A percentile compares a stretch with the other conserved stretches of the same genome.
phyloP scores from a whole-genome alignment of 768 basidiomycete species.

The Dioszegia crocea region DNA sequence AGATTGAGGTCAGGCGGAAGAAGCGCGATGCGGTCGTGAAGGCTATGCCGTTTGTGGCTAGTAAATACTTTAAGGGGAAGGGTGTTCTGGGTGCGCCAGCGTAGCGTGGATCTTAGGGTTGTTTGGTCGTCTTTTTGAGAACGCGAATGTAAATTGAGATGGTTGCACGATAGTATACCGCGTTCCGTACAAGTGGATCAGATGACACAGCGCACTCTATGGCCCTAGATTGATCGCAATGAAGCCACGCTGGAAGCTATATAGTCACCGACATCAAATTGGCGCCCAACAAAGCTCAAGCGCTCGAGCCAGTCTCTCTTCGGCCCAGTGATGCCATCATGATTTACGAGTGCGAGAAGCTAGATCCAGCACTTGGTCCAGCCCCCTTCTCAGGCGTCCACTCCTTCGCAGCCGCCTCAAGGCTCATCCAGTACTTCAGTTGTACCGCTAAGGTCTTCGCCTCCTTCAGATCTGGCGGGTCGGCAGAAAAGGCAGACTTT shows the following conservation, averaged over 20 bases:
- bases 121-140: too few species aligned
- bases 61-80: constrained; percentile 62
- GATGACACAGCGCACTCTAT: too few species aligned
- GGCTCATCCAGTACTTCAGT: constrained; percentile 63
- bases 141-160: too few species aligned
- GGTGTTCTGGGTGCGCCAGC: background rate
- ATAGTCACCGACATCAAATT: too few species aligned
- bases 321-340: too few species aligned
- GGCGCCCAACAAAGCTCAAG: too few species aligned
- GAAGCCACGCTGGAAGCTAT: too few species aligned
- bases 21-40: constrained; percentile 67
- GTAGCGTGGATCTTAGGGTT: background rate
- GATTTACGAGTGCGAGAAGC: constrained; percentile 3
- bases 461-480: constrained; percentile 56
- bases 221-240: too few species aligned
- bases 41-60: constrained; percentile 81
- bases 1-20: constrained; percentile 80
- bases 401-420: constrained; percentile 50
- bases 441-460: constrained; percentile 63
- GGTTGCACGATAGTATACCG: too few species aligned
- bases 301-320: too few species aligned
- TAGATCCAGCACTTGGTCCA: constrained; percentile 1
- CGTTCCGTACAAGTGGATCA: too few species aligned
- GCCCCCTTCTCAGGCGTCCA: constrained; percentile 30
- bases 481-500: constrained; percentile 54